Conservation (phyloP, 345 rosid species). For the rapeseed (Brassica napus) region DNA sequence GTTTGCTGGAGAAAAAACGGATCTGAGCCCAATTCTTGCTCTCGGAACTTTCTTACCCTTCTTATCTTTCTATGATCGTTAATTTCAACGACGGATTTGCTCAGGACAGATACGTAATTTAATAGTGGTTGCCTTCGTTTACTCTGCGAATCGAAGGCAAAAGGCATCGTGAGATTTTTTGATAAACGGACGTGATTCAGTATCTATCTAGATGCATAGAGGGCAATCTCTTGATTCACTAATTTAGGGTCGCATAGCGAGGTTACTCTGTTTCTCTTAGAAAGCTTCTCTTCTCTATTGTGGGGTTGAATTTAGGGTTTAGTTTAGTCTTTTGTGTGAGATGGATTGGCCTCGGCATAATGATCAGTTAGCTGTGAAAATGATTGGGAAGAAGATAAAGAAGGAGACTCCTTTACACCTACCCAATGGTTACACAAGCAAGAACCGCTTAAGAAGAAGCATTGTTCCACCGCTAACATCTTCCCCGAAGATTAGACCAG, state of each 20-base stretch:
- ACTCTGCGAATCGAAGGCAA: neutral
- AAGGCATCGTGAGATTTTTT: neutral
- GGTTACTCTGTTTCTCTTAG: neutral
- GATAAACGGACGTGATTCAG: neutral
- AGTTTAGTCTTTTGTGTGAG: neutral
- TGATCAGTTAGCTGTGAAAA: slow-evolving; percentile 75
- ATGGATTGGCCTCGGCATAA: slow-evolving; percentile 68
- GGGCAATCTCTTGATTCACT: neutral
- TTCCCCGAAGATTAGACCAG: slow-evolving; percentile 55
- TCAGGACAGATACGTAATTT: neutral
- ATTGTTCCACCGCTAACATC: neutral
- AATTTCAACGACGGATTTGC: neutral
- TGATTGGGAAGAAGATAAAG: slow-evolving; percentile 66
- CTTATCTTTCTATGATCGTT: neutral
- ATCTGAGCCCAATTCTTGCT: neutral
- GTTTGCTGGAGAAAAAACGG: neutral
- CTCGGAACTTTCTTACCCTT: neutral
- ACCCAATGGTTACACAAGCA: slow-evolving; percentile 61
- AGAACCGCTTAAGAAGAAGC: slow-evolving; percentile 43
- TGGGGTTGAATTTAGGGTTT: neutral
- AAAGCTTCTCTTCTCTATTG: neutral
- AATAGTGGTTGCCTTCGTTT: neutral
- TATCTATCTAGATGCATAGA: neutral
- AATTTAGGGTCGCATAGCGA: neutral
- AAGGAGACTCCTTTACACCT: slow-evolving; percentile 70